Base-by-base conservation (phyloP, 306 rosid species). In the Prunus mume region DNA sequence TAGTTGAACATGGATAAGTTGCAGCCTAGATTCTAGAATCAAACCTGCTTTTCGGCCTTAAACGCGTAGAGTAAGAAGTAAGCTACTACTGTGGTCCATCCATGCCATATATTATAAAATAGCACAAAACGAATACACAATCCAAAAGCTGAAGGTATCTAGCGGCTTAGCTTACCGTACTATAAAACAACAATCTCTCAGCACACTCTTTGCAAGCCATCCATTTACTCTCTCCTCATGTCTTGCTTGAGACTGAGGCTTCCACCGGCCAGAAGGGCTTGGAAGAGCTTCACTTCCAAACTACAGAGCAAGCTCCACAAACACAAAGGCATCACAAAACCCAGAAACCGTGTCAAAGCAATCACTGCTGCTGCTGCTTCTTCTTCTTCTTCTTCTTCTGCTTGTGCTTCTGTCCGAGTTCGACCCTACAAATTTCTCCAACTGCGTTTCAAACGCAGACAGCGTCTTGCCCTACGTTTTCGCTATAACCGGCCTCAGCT, bases 201-300 rank as follows among this genome's bases (percentile, higher is more conserved):
- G 14, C 65, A 57, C 78, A 27, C 58, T 24, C 70, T 43, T 34
- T 22, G 15, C 28, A 61, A 46, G 24, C 71, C 27, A 14, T 22
- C 14, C 12, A 5, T 15, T 58, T 24, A 1, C 28, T 68, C 49
- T 24, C 25, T 76, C 74, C 64, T 76, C 76, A 91, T 89, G 90
- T 83, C 90, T 58, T 89, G 76, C 75, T 72, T 86, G 30, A 83
- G 82, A 15, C 74, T 87, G 57, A 84, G 83, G 73, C 80, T 89
- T 80, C 90, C 83, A 71, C 90, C 79, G 20, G 86, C 91, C 27
- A 74, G 65, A 77, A 91, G 79, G 74, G 85, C 84, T 20, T 91
- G 97, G 97, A 91, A 86, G 75, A 83, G 84, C 75, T 41, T 91
- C 80, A 77, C 93, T 64, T 86, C 88, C 50, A 88, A 77, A 71